Evolutionary conservation across 495 filamentous ascomycete genomes (phyloP).

Genomic region (Penicillium silybi): DNA sequence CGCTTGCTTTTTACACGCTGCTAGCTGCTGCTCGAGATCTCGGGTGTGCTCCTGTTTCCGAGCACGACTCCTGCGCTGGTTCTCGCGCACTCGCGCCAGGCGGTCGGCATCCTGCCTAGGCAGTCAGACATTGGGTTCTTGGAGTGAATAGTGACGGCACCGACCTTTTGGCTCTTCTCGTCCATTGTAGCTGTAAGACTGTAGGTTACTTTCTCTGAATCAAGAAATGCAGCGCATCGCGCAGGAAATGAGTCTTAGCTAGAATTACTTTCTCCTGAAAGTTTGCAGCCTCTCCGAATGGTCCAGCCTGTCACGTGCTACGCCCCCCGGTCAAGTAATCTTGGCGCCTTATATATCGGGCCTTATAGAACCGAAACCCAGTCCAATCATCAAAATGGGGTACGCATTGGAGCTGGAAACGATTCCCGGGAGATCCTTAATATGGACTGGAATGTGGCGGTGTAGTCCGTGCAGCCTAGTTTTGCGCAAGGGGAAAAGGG

Average conservation of each 20-base stretch:
- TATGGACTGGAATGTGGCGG: not conserved
- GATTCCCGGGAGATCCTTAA: not conserved
- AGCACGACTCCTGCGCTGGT: constrained; percentile 76
- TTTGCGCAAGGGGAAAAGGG: not conserved
- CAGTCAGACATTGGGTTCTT: constrained; percentile 10
- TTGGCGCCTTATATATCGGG: constrained; percentile 4
- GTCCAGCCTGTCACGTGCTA: not conserved
- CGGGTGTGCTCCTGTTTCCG: constrained; percentile 70
- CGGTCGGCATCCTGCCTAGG: constrained; percentile 29
- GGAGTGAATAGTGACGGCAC: not conserved
- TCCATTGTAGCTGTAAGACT: constrained; percentile 1
- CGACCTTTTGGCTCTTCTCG: constrained; percentile 16
- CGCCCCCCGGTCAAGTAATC: not conserved
- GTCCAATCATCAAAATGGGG: no score
- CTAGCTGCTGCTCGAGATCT: constrained; percentile 63
- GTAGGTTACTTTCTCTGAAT: not conserved
- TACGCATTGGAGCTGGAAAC: not conserved
- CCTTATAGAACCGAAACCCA: no score
- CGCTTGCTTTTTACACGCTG: constrained; percentile 48
- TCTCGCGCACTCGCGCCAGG: constrained; percentile 59
- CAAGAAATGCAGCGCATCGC: not conserved
- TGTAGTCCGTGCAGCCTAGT: not conserved
- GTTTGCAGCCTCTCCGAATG: not conserved
- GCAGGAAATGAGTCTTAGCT: not conserved
- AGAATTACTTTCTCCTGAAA: not conserved